These are phyloP conservation scores for Blastobotrys malaysiensis DNA, from an alignment of 1,139 yeast genomes.

Conservation along the genomic window DNA sequence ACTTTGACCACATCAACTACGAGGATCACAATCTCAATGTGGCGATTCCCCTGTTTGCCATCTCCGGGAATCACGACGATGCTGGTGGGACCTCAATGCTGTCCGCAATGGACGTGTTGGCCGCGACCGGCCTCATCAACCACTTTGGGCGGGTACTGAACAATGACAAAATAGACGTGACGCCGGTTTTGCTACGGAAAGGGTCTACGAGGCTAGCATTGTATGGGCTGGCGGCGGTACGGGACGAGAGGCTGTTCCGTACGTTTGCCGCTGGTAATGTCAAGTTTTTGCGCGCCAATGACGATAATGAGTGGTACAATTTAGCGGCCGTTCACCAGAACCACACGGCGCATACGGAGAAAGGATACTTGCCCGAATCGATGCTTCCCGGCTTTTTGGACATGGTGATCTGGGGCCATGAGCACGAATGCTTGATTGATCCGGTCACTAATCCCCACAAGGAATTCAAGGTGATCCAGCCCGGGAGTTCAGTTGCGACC, in stretches of 20 bases:
- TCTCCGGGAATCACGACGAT: constrained; percentile 96
- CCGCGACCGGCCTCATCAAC: constrained; percentile 77
- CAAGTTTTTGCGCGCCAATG: constrained; percentile 55
- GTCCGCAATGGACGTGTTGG: constrained; percentile 82
- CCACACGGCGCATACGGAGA: constrained; percentile 68
- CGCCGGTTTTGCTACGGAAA: constrained; percentile 78
- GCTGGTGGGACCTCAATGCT: constrained; percentile 73
- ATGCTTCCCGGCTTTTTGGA: constrained; percentile 78
- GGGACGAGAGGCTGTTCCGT: constrained; percentile 83
- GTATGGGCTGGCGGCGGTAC: constrained; percentile 81
- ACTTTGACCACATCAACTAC: constrained; percentile 60
- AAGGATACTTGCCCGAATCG: constrained; percentile 78
- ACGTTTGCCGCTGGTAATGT: constrained; percentile 79
- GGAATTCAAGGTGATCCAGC: constrained; percentile 77
- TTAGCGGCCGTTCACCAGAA: constrained; percentile 91
- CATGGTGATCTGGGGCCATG: constrained; percentile 94
- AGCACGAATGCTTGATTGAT: constrained; percentile 84
- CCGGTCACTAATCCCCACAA: constrained; percentile 61
- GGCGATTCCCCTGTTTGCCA: constrained; percentile 88
- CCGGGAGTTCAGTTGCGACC: constrained; percentile 94
- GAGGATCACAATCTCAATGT: constrained; percentile 88
- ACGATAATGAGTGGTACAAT: constrained; percentile 66
- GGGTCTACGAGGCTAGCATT: constrained; percentile 78
- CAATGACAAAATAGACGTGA: constrained; percentile 65
- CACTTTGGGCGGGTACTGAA: constrained; percentile 83